Evolutionary conservation across 129 eudicot species (phyloP).

Genomic region (Tanacetum coccineum): DNA sequence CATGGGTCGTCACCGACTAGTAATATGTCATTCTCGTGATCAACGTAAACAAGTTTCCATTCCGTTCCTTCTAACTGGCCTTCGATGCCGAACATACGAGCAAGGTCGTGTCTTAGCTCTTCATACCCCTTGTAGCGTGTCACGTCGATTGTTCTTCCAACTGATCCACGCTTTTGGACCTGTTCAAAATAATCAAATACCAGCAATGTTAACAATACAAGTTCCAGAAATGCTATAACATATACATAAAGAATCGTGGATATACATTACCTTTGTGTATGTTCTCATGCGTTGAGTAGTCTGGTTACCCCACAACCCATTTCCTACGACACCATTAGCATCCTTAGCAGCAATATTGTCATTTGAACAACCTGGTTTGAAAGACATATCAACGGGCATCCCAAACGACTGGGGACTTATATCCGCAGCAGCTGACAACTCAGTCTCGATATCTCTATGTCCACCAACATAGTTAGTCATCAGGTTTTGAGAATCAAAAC

Average conservation of each 20-base stretch:
- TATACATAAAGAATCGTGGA: background rate
- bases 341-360: conserved; percentile 47
- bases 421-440: conserved; percentile 58
- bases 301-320: conserved; percentile 76
- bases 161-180: conserved; percentile 98
- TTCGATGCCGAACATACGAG: conserved; percentile 91
- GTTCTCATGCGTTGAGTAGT: conserved; percentile 75
- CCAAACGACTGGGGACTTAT: conserved; percentile 73
- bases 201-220: background rate
- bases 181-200: conserved; percentile 8
- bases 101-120: conserved; percentile 85
- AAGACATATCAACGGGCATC: conserved; percentile 54
- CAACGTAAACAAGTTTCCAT: conserved; percentile 95
- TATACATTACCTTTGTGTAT: conserved; percentile 69
- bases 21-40: conserved; percentile 86
- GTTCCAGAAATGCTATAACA: background rate
- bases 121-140: conserved; percentile 86
- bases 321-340: conserved; percentile 45
- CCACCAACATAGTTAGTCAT: conserved; percentile 50
- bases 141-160: conserved; percentile 92
- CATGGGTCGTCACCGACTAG: conserved; percentile 98
- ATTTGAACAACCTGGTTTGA: conserved; percentile 75
- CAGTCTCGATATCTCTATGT: conserved; percentile 70
- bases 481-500: conserved; percentile 82
- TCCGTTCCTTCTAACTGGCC: conserved; percentile 81